Evolutionary conservation across 1,139 yeast genomes (phyloP).

Genomic region (Pichia sp.): DNA sequence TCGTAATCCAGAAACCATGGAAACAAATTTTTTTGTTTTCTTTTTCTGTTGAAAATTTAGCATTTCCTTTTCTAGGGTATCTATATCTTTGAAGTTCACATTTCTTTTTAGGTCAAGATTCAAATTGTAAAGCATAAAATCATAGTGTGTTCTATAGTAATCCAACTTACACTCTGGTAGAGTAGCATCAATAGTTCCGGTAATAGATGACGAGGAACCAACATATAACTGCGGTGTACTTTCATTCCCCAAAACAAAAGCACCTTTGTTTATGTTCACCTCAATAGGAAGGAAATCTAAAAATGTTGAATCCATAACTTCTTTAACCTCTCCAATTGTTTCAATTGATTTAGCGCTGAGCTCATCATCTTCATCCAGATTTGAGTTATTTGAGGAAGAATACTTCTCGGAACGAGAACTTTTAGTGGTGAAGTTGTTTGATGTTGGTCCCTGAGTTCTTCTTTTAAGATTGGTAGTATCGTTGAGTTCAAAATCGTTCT

Average conservation of each 20-base stretch:
- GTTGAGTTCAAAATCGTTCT: too few species aligned
- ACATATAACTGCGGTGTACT: conserved; percentile 69
- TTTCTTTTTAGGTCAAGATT: conserved; percentile 63
- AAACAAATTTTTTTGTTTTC: conserved; percentile 5
- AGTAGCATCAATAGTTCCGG: conserved; percentile 55
- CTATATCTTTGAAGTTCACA: conserved; percentile 39
- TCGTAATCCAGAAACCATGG: conserved; percentile 8
- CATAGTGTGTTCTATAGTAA: conserved; percentile 40
- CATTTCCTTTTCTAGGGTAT: conserved; percentile 9
- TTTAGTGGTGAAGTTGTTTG: too few species aligned
- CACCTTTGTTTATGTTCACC: conserved; percentile 44
- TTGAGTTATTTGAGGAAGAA: too few species aligned
- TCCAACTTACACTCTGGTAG: conserved; percentile 48
- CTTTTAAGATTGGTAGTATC: not conserved
- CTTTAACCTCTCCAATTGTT: not conserved
- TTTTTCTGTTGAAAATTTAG: conserved; percentile 1
- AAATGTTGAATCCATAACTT: conserved; percentile 12
- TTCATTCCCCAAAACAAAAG: conserved; percentile 71
- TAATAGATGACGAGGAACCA: conserved; percentile 48
- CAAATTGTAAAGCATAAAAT: conserved; percentile 41
- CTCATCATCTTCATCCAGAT: too few species aligned
- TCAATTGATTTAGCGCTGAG: not conserved
- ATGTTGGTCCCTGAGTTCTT: too few species aligned
- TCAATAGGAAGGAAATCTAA: conserved; percentile 31
- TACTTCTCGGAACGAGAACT: too few species aligned